Base-by-base conservation (phyloP, 2,329 filamentous ascomycete species). In the Talaromyces rugulosus region DNA sequence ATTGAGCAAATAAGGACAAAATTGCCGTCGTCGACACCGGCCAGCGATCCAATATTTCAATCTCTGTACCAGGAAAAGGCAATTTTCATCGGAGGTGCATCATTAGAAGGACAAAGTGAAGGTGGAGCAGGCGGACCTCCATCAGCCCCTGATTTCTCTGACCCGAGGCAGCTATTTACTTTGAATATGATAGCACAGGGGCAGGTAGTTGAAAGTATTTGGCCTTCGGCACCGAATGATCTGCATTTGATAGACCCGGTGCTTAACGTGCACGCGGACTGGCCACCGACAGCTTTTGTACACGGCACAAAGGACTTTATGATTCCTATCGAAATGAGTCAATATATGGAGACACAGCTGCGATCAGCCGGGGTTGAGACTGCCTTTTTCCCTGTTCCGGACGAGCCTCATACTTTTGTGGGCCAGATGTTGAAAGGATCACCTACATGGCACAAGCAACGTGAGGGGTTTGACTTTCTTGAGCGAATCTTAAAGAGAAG, bases 321-420 rank as follows among this genome's bases (percentile, higher is more conserved):
- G 36, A 40, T 40, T n/a, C 36, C 36, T 40, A 40, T 40, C 5
- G 36, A 40, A 40, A 40, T 40, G 16, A 40, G 36, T 40, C 36
- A n/a, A 40, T 40, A n/a, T 40, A 40, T 40, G 36, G 36, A 40
- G 16, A n/a, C 16, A 7, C 3, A 40, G 16, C 6, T 28, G 50
- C 18, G 11, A 28, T 52, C 23, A n/a, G 50, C 47, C 12, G 30
- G 42, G 2, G 14, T 58, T 28, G 56, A 58, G 30, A 58, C 56
- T 58, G 44, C 47, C 14, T 52, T 58, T 33, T 50, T 58, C 34
- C 30, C 47, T 16, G 56, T 58, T n/a, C 34, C 27, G 1, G 56
- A 36, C 34, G 56, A 58, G 36, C 44, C 42, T 16, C 56, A 58
- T 58, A 58, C 56, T 34, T 58, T 58, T 28, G 14, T 51, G 8